Evolutionary conservation across 169 alveolate genomes (phyloP), one percentile per base, ranked within the genome.

Genomic region (Cryptosporidium bovis): DNA sequence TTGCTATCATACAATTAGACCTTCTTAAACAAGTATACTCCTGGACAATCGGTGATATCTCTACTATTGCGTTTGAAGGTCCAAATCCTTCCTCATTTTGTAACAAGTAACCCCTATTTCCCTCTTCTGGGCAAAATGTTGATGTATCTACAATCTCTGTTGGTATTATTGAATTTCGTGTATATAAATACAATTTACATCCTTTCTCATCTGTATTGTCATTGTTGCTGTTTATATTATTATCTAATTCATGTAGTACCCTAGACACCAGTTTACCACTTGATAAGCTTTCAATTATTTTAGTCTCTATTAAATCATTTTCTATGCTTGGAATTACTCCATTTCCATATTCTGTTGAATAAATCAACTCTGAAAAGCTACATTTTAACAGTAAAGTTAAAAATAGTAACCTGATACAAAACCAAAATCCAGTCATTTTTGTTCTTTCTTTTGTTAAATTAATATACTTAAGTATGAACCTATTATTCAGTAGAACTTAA

Each of bases 41-140:
- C 33, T 71, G 84, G 7, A 71, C 66, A 13, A 71, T 33, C n/a
- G 84, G 84, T 15, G 68, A 71, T n/a, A 71, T 71, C 18, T 71
- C 84, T 18, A 71, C 84, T 51, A 71, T 71, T 24, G 84, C 53
- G 44, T 34, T 56, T n/a, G 84, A 53, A 12, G 84, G 56, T 16
- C 82, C 82, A 1, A 31, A 5, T 27, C 50, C 53, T 18, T 71
- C 68, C 24, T 62, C 84, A 31, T 53, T 56, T 58, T 71, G 69
- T 16, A 71, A 31, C 56, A 71, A 18, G 33, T 71, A 71, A 13
- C 84, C 58, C 29, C 84, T 71, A 71, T 71, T 33, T 33, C 84
- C 84, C n/a, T 27, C 84, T 34, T 55, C 68, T 10, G 84, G 84
- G 31, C 84, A 71, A 13, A 53, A n/a, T 6, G 84, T 33, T 7